Conservation (phyloP, 208 protist genomes). For the Trypanosomatidae sp. region DNA sequence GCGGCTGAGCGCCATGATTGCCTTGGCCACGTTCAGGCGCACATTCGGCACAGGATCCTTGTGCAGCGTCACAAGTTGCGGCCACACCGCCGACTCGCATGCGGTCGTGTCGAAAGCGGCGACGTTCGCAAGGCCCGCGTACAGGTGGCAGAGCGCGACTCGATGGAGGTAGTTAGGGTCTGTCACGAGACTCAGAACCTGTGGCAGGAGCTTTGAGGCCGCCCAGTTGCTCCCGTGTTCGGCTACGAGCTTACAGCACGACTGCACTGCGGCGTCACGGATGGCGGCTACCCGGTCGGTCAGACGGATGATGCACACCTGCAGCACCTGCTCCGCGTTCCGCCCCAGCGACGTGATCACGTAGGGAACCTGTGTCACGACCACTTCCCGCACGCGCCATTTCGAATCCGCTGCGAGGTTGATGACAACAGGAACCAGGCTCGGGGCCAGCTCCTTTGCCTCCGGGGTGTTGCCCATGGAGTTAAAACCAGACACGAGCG, state of each 20-base stretch:
- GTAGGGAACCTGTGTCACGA: slow-evolving; percentile 82
- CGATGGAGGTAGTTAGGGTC: slow-evolving; percentile 80
- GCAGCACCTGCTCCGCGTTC: slow-evolving; percentile 72
- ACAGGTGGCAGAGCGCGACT: slow-evolving; percentile 75
- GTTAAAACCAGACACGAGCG: slow-evolving; percentile 84
- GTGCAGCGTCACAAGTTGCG: slow-evolving; percentile 57
- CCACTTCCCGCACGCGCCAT: slow-evolving; percentile 86
- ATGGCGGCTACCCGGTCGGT: slow-evolving; percentile 88
- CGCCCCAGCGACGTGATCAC: slow-evolving; percentile 77
- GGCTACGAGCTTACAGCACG: slow-evolving; percentile 76
- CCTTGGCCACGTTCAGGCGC: slow-evolving; percentile 75
- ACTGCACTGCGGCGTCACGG: slow-evolving; percentile 75
- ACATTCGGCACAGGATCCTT: slow-evolving; percentile 82
- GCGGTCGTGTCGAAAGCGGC: slow-evolving; percentile 47
- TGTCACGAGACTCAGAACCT: slow-evolving; percentile 53
- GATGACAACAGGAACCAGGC: slow-evolving; percentile 82
- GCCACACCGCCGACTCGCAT: slow-evolving; percentile 60
- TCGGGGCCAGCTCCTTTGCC: slow-evolving; percentile 83
- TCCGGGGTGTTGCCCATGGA: slow-evolving; percentile 83
- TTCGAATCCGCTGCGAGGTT: slow-evolving; percentile 78
- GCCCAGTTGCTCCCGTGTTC: slow-evolving; percentile 72
- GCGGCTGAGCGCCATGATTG: slow-evolving; percentile 47
- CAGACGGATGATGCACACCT: slow-evolving; percentile 77
- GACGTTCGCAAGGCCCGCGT: slow-evolving; percentile 57
- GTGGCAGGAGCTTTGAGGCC: slow-evolving; percentile 59